Percentiles rank a stretch among this genome's conserved stretches.
Evolutionary conservation across 306 rosid genomes (phyloP).

Genomic region (Cucurbita pepo): DNA sequence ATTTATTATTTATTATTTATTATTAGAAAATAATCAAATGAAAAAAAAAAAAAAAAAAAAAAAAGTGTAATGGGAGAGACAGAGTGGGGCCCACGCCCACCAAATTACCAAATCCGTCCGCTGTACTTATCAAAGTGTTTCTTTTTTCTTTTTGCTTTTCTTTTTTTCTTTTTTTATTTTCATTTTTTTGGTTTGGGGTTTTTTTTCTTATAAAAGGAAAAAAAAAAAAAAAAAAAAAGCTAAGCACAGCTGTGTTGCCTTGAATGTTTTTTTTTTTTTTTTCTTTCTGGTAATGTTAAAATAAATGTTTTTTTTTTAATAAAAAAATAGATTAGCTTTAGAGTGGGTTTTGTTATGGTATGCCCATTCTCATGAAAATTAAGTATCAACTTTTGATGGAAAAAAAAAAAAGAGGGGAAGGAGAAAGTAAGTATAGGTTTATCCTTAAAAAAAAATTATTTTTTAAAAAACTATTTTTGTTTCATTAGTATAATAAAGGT

Average conservation of each 20-base stretch:
- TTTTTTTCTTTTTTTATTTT: not conserved
- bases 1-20: not conserved
- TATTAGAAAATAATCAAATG: not conserved
- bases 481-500: too few species aligned
- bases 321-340: not conserved
- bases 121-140: conserved; percentile 14
- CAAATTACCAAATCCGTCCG: conserved; percentile 15
- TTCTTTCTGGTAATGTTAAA: not conserved
- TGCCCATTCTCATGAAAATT: conserved; percentile 6
- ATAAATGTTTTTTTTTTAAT: not conserved
- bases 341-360: not conserved
- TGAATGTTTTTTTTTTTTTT: not conserved
- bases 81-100: conserved; percentile 14
- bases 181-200: not conserved
- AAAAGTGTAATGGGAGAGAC: conserved; percentile 11
- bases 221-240: not conserved
- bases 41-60: not conserved
- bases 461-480: too few species aligned
- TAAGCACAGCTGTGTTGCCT: not conserved
- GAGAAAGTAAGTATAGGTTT: not conserved
- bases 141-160: not conserved
- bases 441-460: not conserved
- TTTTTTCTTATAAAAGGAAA: not conserved
- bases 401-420: not conserved
- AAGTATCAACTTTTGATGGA: not conserved